Base-by-base conservation (phyloP, 495 filamentous ascomycete species). In the Saxophila tyrrhenica region DNA sequence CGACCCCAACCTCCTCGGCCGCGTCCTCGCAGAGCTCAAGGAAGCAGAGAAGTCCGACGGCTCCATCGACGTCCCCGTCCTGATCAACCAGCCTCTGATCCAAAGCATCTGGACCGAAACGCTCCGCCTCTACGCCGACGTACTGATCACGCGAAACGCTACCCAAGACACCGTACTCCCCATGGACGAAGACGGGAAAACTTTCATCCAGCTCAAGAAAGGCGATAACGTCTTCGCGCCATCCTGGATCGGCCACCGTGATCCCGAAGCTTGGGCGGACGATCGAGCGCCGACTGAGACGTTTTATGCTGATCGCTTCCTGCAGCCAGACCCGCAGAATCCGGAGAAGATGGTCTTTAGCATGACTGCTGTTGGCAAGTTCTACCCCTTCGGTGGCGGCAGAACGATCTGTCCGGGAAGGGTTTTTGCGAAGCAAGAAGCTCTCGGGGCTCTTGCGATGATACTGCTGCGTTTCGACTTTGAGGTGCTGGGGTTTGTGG, bases 31-130 rank as follows among this genome's bases (percentile, higher is more conserved):
- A 10, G 62, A 65, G 43, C n/a, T 65, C 5, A 15, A 24, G 7
- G n/a, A 46, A 17, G 52, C 53, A 13, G 45, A 53, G 46, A 48
- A 42, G 19, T 13, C 48, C 19, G 62, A 64, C 45, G 62, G 62
- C 25, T 47, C 52, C 13, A 21, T 64, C 20, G 32, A 64, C 29
- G 49, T 60, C 3, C 20, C 51, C 1, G 52, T 35, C 15, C 38
- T 65, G 49, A 25, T 52, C 13, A n/a, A 60, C 10, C 50, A 53
- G 38, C 60, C 62, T 9, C 38, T 63, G 21, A 42, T 65, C 25
- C 56, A 62, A 29, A 57, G 56, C 53, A 48, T 65, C 1, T 65
- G 58, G 48, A 56, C 55, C 19, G 62, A 65, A 46, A 53, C 54
- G 7, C 47, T 65, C 46, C 52, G 62, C 7, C 19, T 65, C 3